Evolutionary conservation across 2,329 filamentous ascomycete species (phyloP).

Genomic region (Sporothrix curviconia): DNA sequence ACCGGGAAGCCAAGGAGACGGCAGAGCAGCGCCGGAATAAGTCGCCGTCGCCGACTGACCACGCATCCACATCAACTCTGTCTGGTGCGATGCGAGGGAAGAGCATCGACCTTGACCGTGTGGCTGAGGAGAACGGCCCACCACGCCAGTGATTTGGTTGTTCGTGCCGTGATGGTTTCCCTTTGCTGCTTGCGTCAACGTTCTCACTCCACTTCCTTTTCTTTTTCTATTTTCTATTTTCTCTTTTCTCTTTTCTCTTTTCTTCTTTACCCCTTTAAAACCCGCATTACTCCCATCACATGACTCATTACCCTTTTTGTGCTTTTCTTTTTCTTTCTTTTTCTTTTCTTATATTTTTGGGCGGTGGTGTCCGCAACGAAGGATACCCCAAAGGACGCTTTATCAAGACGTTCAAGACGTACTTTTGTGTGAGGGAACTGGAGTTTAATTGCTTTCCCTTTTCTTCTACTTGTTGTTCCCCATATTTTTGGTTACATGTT

Average conservation of each 20-base stretch:
- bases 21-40: conserved; percentile 50
- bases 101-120: conserved; percentile 17
- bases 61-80: neutral
- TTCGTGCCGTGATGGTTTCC: too few relatives aligned
- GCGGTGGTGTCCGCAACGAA: conserved; percentile 16
- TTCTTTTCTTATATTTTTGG: conserved; percentile 4
- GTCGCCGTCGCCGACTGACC: conserved; percentile 38
- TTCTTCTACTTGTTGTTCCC: neutral
- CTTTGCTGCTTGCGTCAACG: too few relatives aligned
- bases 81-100: conserved; percentile 9
- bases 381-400: conserved; percentile 17
- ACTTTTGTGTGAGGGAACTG: conserved; percentile 3
- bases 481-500: neutral
- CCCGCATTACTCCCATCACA: too few relatives aligned
- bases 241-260: neutral
- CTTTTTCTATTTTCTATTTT: neutral
- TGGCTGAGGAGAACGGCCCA: conserved; percentile 12
- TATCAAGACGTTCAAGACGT: neutral
- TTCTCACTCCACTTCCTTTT: neutral
- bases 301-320: neutral
- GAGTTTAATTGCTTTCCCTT: conserved; percentile 5
- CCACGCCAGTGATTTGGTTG: neutral
- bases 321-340: neutral
- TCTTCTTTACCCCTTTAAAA: neutral
- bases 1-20: conserved; percentile 52